A percentile compares a stretch with the other conserved stretches of the same genome.
These are phyloP conservation scores for Mycotypha africana DNA, from an alignment of 371 early-diverging fungal genomes.

Conservation along the genomic window DNA sequence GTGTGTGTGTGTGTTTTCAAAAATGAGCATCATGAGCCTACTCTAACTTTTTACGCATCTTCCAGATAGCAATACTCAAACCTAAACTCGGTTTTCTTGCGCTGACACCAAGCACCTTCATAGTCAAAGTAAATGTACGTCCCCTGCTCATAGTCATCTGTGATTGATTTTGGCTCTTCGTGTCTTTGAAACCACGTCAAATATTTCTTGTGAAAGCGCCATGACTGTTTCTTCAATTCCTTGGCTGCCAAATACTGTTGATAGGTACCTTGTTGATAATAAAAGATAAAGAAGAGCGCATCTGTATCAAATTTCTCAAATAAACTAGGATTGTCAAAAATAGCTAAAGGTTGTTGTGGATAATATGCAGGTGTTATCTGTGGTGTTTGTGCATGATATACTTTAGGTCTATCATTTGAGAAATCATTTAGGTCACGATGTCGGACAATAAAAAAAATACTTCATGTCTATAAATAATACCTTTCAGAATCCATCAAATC, in stretches of 20 bases:
- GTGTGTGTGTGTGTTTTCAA: too few species aligned
- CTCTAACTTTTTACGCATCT: slow-evolving; percentile 9
- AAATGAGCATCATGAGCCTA: too few species aligned
- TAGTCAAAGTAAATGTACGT: slow-evolving; percentile 99
- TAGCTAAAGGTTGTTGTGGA: slow-evolving; percentile 79
- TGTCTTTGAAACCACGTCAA: slow-evolving; percentile 99
- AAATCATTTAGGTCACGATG: too few species aligned
- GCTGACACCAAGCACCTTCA: slow-evolving; percentile 97
- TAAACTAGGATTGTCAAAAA: slow-evolving; percentile 77
- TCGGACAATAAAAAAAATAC: neutral
- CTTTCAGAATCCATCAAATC: slow-evolving; percentile 72
- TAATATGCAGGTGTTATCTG: slow-evolving; percentile 84
- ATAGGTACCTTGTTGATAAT: slow-evolving; percentile 94
- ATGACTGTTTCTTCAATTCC: slow-evolving; percentile 95
- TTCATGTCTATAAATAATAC: slow-evolving; percentile 2
- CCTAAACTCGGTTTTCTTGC: slow-evolving; percentile 95
- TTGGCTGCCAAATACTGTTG: slow-evolving; percentile 97
- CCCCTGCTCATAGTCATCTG: slow-evolving; percentile 97
- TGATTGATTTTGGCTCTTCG: slow-evolving; percentile 96
- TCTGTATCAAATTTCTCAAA: slow-evolving; percentile 95
- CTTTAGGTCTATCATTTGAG: slow-evolving; percentile 37
- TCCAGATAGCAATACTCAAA: slow-evolving; percentile 32
- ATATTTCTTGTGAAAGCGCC: slow-evolving; percentile 99
- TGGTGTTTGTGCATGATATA: slow-evolving; percentile 72
- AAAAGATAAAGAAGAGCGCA: slow-evolving; percentile 98